Conservation (phyloP, 441 rosid genomes). For the Bocquillonia castaneifolia region DNA sequence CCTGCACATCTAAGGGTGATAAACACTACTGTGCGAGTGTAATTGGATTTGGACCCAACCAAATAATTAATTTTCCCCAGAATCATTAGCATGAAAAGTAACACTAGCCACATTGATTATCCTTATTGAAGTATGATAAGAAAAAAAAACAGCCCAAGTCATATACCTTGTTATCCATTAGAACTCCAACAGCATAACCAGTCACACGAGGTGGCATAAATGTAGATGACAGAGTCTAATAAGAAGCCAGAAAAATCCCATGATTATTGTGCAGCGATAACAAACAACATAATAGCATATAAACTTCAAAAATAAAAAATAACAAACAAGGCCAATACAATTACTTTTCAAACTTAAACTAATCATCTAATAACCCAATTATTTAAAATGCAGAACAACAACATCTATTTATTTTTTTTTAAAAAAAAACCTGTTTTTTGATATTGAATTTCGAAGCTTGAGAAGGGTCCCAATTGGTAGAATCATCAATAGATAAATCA, state of each 20-base stretch:
- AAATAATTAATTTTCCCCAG: no score
- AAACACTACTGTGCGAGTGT: no score
- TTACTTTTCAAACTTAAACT: no score
- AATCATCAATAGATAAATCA: constrained; percentile 61
- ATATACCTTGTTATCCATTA: constrained; percentile 67
- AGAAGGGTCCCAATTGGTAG: constrained; percentile 47
- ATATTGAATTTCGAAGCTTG: constrained; percentile 32
- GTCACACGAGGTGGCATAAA: constrained; percentile 44
- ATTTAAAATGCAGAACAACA: no score
- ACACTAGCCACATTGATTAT: not conserved
- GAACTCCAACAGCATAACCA: constrained; percentile 71
- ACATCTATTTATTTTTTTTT: no score
- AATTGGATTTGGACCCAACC: no score
- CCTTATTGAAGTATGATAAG: not conserved
- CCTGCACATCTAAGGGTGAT: no score
- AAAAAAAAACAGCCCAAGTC: constrained; percentile 6
- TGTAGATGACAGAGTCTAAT: constrained; percentile 52
- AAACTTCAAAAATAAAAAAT: constrained; percentile 8
- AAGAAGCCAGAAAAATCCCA: constrained; percentile 6
- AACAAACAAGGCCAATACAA: no score
- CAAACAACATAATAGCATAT: not conserved
- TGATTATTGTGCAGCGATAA: constrained; percentile 1
- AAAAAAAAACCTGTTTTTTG: constrained; percentile 55
- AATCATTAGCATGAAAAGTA: not conserved
- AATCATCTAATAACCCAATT: no score